Evolutionary conservation across 345 rosid species (phyloP).

Genomic region (Boechera stricta): DNA sequence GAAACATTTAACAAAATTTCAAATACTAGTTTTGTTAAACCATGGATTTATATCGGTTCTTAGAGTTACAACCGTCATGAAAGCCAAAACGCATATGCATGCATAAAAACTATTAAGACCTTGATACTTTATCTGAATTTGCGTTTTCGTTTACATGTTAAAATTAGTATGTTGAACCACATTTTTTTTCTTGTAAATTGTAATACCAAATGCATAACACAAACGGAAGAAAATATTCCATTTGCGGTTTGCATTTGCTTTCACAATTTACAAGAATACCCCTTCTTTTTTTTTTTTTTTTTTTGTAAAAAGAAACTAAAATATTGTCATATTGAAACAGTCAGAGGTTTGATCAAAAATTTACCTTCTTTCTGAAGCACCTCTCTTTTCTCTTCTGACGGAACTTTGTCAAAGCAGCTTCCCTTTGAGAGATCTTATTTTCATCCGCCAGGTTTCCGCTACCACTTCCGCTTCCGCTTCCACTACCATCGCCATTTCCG

Average conservation of each 20-base stretch:
- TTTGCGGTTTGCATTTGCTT: not conserved
- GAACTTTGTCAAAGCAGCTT: conserved; percentile 78
- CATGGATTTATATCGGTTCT: not conserved
- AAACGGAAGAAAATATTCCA: not conserved
- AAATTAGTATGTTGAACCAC: not conserved
- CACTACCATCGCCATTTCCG: conserved; percentile 46
- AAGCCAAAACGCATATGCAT: not conserved
- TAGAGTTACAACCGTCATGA: not conserved
- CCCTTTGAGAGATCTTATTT: conserved; percentile 58
- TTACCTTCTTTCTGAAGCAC: conserved; percentile 82
- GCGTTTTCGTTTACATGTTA: not conserved
- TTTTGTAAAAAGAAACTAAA: not conserved
- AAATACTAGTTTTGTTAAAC: not conserved
- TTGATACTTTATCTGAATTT: not conserved
- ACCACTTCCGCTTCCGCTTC: conserved; percentile 42
- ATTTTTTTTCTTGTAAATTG: not conserved
- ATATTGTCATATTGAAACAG: not conserved
- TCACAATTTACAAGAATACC: not conserved
- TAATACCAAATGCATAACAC: not conserved
- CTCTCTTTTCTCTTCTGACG: conserved; percentile 87
- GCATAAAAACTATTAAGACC: not conserved
- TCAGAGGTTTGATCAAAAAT: not conserved
- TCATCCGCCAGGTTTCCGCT: conserved; percentile 40
- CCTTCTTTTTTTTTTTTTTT: not conserved
- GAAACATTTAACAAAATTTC: not conserved